These are phyloP conservation scores for Blastocystis sp. DNA, from an alignment of 352 stramenopile genomes.

Conservation along the genomic window DNA sequence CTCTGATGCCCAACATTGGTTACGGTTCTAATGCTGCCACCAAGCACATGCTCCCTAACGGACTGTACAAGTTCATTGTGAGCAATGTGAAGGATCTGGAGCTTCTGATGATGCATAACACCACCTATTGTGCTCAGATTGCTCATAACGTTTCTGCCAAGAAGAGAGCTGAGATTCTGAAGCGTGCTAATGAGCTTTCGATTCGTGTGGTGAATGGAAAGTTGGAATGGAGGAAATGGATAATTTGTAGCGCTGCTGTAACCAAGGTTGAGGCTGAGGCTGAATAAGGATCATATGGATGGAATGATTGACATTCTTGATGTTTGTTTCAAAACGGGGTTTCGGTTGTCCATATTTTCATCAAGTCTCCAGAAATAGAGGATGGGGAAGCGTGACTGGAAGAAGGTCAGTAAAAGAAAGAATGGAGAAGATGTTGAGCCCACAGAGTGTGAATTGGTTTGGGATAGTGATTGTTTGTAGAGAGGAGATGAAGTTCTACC, in stretches of 20 bases:
- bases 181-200: constrained; percentile 92
- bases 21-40: constrained; percentile 98
- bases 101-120: constrained; percentile 88
- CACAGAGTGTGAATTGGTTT: not conserved
- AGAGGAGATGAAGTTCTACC: constrained; percentile 49
- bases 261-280: constrained; percentile 56
- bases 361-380: too few species aligned
- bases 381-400: constrained; percentile 28
- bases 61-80: constrained; percentile 96
- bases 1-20: constrained; percentile 95
- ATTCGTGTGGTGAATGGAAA: constrained; percentile 90
- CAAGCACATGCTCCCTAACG: constrained; percentile 89
- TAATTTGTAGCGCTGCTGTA: constrained; percentile 20
- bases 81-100: constrained; percentile 96
- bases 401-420: not conserved
- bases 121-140: constrained; percentile 96
- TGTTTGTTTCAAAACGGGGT: constrained; percentile 39
- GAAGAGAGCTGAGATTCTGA: constrained; percentile 91
- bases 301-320: constrained; percentile 29
- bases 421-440: constrained; percentile 24
- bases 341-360: not conserved
- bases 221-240: constrained; percentile 72
- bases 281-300: not conserved
- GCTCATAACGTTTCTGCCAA: constrained; percentile 90
- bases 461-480: not conserved